Base-by-base conservation (phyloP, 116 monocot genomes). In the Iris pallida region DNA sequence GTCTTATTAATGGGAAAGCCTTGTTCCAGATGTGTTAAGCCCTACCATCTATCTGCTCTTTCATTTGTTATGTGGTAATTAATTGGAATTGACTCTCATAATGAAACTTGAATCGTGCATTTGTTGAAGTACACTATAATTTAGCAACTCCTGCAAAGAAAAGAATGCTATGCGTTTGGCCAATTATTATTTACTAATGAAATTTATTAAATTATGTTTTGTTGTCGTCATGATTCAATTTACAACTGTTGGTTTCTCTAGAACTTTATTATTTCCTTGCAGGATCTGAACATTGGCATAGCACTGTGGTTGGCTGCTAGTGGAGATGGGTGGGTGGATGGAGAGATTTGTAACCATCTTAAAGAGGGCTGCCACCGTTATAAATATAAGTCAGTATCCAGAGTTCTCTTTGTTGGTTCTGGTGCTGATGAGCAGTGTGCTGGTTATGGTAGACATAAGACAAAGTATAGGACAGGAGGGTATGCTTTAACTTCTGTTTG, bases 351-450 rank as follows among this genome's bases (percentile, higher is more conserved):
- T 58, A 46, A 69, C 63, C 19, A 59, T 75, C 41, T 56, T 70
- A 54, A 55, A 63, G 63, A 72, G 53, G 57, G 49, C 54, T 12
- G 53, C n/a, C 44, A 48, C 52, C 69, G 54, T 30, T 79, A 83
- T 57, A 82, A 45, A 68, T 92, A 92, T 73, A 82, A 83, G 46
- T 97, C 92, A 63, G 61, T 20, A 40, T 82, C 97, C 4, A 78
- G 77, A 68, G 72, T 97, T 77, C 83, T 97, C 41, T 76, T 97
- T 60, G 85, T 92, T 76, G 97, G 92, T 66, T 92, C 97, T 68
- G 97, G 97, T 61, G 97, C 97, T 71, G 97, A 97, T 81, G 97
- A 97, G 71, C 96, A 96, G 60, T 97, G 97, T 80, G 97, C 90
- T 81, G 97, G 97, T 20, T 97, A 97, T 87, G 87, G 97, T 14